Evolutionary conservation across 106 monocot species (phyloP).

Genomic region (Dactylorhiza incarnata): DNA sequence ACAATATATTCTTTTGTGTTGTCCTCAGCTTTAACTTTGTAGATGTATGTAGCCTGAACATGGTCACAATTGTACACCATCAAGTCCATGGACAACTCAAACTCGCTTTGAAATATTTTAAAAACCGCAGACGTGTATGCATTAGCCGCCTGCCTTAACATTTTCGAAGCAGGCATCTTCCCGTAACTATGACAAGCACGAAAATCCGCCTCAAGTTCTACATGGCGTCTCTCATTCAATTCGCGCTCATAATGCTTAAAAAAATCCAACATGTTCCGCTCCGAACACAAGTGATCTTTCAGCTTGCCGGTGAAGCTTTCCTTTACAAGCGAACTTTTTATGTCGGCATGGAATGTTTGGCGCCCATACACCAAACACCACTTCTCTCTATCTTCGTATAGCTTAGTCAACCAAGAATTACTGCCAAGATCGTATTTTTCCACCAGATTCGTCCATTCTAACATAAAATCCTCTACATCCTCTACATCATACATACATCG

Average conservation of each 20-base stretch:
- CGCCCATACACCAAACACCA: slow-evolving; percentile 15
- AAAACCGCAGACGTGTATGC: not conserved
- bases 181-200: not conserved
- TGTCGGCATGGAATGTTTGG: slow-evolving; percentile 11
- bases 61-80: not conserved
- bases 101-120: slow-evolving; percentile 8
- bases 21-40: slow-evolving; percentile 8
- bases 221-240: slow-evolving; percentile 11
- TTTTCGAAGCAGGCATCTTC: slow-evolving; percentile 5
- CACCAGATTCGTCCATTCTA: slow-evolving; percentile 2
- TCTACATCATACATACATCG: slow-evolving; percentile 10
- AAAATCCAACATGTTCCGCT: slow-evolving; percentile 3
- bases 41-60: not conserved
- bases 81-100: slow-evolving; percentile 9
- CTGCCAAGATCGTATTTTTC: slow-evolving; percentile 2
- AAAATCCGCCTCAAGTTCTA: slow-evolving; percentile 7
- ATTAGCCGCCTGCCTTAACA: slow-evolving; percentile 7
- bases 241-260: slow-evolving; percentile 5
- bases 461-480: slow-evolving; percentile 5
- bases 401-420: slow-evolving; percentile 5
- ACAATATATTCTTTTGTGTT: slow-evolving; percentile 7
- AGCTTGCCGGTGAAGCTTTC: slow-evolving; percentile 6
- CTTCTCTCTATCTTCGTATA: slow-evolving; percentile 5
- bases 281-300: slow-evolving; percentile 2
- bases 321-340: slow-evolving; percentile 3